Percentiles rank a stretch among this genome's conserved stretches.
Evolutionary conservation across 2,329 filamentous ascomycete genomes (phyloP).

Genomic region (Monilinia fructicola): DNA sequence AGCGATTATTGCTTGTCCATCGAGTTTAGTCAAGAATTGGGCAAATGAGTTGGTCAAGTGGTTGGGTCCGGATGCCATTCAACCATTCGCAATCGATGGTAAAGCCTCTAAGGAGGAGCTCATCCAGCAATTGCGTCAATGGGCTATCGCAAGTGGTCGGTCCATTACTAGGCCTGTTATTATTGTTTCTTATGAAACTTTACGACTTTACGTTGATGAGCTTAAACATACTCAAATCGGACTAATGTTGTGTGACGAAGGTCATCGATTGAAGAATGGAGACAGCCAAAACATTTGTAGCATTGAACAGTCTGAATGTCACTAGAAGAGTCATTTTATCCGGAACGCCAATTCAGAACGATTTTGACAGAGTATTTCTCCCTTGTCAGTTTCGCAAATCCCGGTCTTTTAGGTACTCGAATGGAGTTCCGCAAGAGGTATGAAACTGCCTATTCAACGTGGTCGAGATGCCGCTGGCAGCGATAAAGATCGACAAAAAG

Average conservation of each 20-base stretch:
- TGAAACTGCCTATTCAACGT: constrained; percentile 88
- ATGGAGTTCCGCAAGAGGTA: constrained; percentile 92
- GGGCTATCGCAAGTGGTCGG: constrained; percentile 89
- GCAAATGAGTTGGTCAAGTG: constrained; percentile 96
- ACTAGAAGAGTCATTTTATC: constrained; percentile 90
- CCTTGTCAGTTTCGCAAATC: constrained; percentile 94
- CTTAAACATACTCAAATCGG: constrained; percentile 89
- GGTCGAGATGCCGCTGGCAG: constrained; percentile 89
- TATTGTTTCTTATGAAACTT: constrained; percentile 96
- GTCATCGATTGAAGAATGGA: constrained; percentile 93
- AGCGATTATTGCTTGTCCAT: constrained; percentile 93
- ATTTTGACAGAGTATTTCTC: constrained; percentile 96
- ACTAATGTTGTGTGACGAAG: constrained; percentile 91
- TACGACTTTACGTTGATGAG: constrained; percentile 87
- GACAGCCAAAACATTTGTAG: constrained; percentile 92
- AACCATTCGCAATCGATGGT: constrained; percentile 92
- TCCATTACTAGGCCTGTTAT: constrained; percentile 69
- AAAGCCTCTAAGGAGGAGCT: constrained; percentile 95
- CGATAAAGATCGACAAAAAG: constrained; percentile 76
- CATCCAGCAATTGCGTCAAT: constrained; percentile 85
- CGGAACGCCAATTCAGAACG: constrained; percentile 96
- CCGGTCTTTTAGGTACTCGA: constrained; percentile 82
- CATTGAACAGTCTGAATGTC: constrained; percentile 87
- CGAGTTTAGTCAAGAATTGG: constrained; percentile 96
- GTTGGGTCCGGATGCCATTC: constrained; percentile 88